Conservation (phyloP, 257 asterid genomes). For the Przewalskia tangutica region DNA sequence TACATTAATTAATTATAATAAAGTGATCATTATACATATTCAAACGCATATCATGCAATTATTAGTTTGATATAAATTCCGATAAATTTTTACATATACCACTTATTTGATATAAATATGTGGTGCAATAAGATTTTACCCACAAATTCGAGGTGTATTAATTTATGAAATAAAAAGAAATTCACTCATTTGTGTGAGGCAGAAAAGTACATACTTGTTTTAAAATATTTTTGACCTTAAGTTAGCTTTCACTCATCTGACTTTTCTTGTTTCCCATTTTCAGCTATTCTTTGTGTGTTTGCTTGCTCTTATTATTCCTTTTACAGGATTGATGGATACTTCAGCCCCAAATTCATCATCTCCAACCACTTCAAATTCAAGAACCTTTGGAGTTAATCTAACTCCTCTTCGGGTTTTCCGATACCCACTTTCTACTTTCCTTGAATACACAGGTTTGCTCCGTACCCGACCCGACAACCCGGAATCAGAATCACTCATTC, state of each 20-base stretch:
- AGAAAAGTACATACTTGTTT: too few species aligned
- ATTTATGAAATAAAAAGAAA: too few species aligned
- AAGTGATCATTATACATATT: too few species aligned
- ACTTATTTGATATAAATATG: too few species aligned
- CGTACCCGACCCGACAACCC: slow-evolving; percentile 48
- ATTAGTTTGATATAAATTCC: too few species aligned
- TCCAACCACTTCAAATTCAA: not conserved
- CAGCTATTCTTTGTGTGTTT: not conserved
- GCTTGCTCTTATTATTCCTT: too few species aligned
- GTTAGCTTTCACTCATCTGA: not conserved
- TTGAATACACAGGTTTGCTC: slow-evolving; percentile 66
- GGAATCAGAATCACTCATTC: slow-evolving; percentile 31
- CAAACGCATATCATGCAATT: too few species aligned
- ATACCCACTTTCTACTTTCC: slow-evolving; percentile 49
- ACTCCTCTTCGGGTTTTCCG: slow-evolving; percentile 39
- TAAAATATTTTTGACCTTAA: not conserved
- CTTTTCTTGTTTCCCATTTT: not conserved
- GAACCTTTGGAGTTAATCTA: not conserved
- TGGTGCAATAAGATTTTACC: too few species aligned
- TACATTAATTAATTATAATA: too few species aligned
- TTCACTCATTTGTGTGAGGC: too few species aligned
- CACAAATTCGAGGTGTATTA: too few species aligned
- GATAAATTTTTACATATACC: too few species aligned
- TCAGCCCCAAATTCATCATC: not conserved
- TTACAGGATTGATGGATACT: not conserved